Evolutionary conservation across 2,329 filamentous ascomycete species (phyloP).

Genomic region (Stromatinia cepivora): DNA sequence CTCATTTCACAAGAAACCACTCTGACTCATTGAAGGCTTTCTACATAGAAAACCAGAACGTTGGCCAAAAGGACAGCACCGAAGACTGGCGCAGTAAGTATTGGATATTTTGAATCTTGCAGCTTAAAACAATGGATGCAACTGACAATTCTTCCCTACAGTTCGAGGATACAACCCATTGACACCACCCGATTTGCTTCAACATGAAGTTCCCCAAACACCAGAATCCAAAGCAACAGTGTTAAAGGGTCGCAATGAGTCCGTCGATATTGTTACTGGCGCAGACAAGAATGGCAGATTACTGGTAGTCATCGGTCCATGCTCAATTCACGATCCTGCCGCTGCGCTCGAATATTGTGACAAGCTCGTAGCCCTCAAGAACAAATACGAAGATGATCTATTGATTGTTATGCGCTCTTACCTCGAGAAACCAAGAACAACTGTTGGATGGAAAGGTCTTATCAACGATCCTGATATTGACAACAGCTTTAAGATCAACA

Average conservation of each 20-base stretch:
- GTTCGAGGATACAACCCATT: slow-evolving; percentile 79
- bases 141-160: slow-evolving; percentile 1
- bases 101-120: slow-evolving; percentile 1
- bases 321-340: slow-evolving; percentile 93
- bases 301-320: slow-evolving; percentile 86
- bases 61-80: slow-evolving; percentile 70
- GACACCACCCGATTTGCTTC: slow-evolving; percentile 89
- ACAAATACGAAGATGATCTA: slow-evolving; percentile 86
- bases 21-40: slow-evolving; percentile 51
- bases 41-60: slow-evolving; percentile 76
- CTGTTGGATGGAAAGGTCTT: slow-evolving; percentile 96
- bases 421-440: slow-evolving; percentile 97
- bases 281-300: slow-evolving; percentile 58
- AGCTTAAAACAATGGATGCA: slow-evolving; percentile 3
- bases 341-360: slow-evolving; percentile 93
- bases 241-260: slow-evolving; percentile 61
- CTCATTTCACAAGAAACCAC: slow-evolving; percentile 18
- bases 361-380: slow-evolving; percentile 74
- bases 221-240: slow-evolving; percentile 52
- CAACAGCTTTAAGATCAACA: slow-evolving; percentile 99
- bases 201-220: slow-evolving; percentile 77
- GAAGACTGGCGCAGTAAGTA: slow-evolving; percentile 81
- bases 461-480: slow-evolving; percentile 99
- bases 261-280: slow-evolving; percentile 67
- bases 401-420: slow-evolving; percentile 97